Percentiles rank a stretch among this genome's conserved stretches.
Conservation (phyloP, 257 asterid species). For the Scutellaria minor region DNA sequence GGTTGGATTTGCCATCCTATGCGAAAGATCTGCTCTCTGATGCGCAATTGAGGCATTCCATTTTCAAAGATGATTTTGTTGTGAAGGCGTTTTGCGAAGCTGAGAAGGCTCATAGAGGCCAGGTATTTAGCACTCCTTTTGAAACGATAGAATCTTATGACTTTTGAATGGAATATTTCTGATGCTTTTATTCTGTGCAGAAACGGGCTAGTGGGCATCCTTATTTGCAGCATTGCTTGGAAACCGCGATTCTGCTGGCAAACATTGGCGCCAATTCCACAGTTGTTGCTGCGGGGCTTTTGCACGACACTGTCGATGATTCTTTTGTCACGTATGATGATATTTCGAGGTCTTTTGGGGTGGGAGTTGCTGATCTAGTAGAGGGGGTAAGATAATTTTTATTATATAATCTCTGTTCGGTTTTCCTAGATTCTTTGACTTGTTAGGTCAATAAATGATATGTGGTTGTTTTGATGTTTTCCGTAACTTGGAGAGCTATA, state of each 20-base stretch:
- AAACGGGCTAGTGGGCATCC: constrained; percentile 93
- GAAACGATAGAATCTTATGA: neutral
- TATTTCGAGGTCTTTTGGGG: constrained; percentile 63
- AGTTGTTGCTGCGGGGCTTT: constrained; percentile 94
- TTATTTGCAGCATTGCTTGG: constrained; percentile 93
- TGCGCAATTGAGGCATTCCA: constrained; percentile 74
- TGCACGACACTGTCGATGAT: constrained; percentile 93
- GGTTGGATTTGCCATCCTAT: constrained; percentile 52
- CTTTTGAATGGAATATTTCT: neutral
- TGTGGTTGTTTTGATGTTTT: neutral
- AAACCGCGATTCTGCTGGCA: constrained; percentile 82
- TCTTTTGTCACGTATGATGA: constrained; percentile 64
- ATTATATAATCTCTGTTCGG: neutral
- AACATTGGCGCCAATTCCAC: constrained; percentile 81
- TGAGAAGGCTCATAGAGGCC: constrained; percentile 77
- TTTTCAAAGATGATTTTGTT: constrained; percentile 75
- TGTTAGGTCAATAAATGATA: neutral
- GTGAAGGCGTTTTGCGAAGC: constrained; percentile 83
- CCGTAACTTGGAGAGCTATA: too few relatives aligned
- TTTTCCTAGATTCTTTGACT: neutral
- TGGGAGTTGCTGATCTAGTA: constrained; percentile 84
- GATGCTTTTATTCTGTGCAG: constrained; percentile 49
- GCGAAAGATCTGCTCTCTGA: constrained; percentile 69
- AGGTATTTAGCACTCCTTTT: constrained; percentile 50
- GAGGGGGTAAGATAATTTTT: constrained; percentile 74